Percentiles rank a stretch among this genome's conserved stretches.
These are phyloP conservation scores for Erythrobasidium hasegawianum DNA, from an alignment of 1,284 basidiomycete genomes.

Conservation along the genomic window DNA sequence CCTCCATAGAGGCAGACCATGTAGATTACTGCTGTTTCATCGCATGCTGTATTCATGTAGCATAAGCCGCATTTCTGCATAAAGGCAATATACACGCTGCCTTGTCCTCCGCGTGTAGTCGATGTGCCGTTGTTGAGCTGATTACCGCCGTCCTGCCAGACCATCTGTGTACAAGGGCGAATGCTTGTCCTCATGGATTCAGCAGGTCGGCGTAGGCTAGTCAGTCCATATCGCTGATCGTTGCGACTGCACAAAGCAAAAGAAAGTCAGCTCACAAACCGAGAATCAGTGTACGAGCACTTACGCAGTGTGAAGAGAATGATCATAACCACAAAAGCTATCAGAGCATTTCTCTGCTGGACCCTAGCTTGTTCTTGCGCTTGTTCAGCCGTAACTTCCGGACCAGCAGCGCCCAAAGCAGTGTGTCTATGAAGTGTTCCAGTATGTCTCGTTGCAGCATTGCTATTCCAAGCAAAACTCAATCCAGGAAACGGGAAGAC, in stretches of 20 bases:
- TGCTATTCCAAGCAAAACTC: conserved; percentile 19
- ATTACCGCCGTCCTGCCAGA: no score
- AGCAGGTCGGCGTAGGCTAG: conserved; percentile 23
- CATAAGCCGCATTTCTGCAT: no score
- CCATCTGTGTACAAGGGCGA: no score
- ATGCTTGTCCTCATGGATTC: not conserved
- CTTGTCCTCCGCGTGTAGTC: no score
- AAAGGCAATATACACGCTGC: no score
- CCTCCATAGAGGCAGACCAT: no score
- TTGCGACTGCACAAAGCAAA: conserved; percentile 22
- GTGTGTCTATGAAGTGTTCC: not conserved
- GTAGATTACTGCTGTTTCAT: no score
- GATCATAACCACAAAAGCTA: conserved; percentile 34
- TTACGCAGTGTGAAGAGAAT: conserved; percentile 29
- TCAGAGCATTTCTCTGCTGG: conserved; percentile 30
- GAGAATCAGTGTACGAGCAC: not conserved
- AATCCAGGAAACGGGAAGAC: conserved; percentile 32
- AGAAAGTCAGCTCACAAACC: not conserved
- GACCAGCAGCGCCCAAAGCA: not conserved
- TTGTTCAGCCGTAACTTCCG: conserved; percentile 12
- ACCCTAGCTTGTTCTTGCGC: conserved; percentile 18
- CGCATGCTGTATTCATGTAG: no score
- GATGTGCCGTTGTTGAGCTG: no score
- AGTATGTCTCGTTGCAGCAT: not conserved
- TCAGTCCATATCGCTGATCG: conserved; percentile 32